Conservation (phyloP, 106 monocot species). For the Phalaenopsis aphrodite region DNA sequence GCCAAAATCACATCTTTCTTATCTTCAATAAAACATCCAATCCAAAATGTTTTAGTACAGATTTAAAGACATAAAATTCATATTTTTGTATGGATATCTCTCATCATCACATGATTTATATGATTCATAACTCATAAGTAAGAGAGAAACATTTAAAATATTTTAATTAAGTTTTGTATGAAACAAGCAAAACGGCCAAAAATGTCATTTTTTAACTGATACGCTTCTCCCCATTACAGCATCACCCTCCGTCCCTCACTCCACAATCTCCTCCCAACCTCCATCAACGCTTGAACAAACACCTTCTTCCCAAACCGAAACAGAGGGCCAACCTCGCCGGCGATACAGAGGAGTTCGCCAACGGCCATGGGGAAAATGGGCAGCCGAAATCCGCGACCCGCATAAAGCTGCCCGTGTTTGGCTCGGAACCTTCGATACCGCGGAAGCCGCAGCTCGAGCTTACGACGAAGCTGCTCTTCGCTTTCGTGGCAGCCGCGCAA, state of each 20-base stretch:
- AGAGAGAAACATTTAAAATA: too few species aligned
- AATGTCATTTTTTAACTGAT: too few species aligned
- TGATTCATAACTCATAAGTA: too few species aligned
- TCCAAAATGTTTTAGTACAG: too few species aligned
- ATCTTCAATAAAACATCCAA: too few species aligned
- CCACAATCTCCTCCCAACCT: neutral
- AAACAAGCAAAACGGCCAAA: neutral
- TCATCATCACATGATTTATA: too few species aligned
- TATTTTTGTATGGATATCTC: too few species aligned
- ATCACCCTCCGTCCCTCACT: neutral
- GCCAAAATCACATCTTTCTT: too few species aligned
- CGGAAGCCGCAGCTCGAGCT: conserved; percentile 46
- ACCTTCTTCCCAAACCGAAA: neutral
- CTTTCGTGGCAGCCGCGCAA: conserved; percentile 48
- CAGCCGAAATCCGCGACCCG: conserved; percentile 25
- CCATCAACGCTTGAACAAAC: neutral
- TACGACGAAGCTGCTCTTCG: conserved; percentile 57
- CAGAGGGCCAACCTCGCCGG: conserved; percentile 12
- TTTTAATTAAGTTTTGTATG: too few species aligned
- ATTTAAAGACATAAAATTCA: too few species aligned
- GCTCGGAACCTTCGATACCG: conserved; percentile 63
- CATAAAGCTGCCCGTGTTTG: conserved; percentile 56
- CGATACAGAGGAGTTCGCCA: conserved; percentile 39
- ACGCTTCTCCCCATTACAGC: too few species aligned
- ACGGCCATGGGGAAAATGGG: conserved; percentile 27